Conservation (phyloP, 805 yeast species). For the Tetrapisispora phaffii region DNA sequence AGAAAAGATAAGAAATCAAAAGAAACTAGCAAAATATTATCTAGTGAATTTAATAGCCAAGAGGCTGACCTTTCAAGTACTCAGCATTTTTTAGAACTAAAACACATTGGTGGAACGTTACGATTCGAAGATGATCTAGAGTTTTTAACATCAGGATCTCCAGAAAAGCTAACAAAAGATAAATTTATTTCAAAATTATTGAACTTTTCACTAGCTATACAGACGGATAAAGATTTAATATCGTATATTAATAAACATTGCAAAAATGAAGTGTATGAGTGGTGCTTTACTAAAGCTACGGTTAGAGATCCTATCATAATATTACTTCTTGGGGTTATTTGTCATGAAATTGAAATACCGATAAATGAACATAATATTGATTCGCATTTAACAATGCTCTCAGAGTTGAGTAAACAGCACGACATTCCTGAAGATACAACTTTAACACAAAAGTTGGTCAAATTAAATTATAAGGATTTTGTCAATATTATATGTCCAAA, state of each 20-base stretch:
- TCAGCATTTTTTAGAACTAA: constrained; percentile 22
- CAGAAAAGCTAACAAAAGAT: neutral
- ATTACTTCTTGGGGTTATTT: constrained; percentile 14
- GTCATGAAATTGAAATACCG: constrained; percentile 2
- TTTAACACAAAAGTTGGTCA: constrained; percentile 10
- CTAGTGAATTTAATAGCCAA: neutral
- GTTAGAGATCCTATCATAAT: constrained; percentile 4
- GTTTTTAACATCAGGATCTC: constrained; percentile 22
- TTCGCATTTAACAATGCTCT: neutral
- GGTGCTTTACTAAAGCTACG: constrained; percentile 10
- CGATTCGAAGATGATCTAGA: constrained; percentile 30
- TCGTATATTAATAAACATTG: constrained; percentile 13
- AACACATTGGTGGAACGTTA: constrained; percentile 28
- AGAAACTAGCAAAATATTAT: neutral
- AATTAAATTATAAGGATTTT: constrained; percentile 17
- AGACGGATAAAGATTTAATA: constrained; percentile 12
- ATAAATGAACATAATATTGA: constrained; percentile 4
- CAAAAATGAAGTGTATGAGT: constrained; percentile 14
- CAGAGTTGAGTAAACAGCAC: neutral
- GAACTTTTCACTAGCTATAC: constrained; percentile 13
- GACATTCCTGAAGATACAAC: constrained; percentile 2
- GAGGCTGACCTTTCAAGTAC: constrained; percentile 5
- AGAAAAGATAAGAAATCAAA: neutral
- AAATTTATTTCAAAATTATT: constrained; percentile 14
- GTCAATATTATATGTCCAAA: constrained; percentile 6